Evolutionary conservation across 2,329 filamentous ascomycete species (phyloP), one percentile per base, ranked within the genome.

Genomic region (Claviceps citrina): DNA sequence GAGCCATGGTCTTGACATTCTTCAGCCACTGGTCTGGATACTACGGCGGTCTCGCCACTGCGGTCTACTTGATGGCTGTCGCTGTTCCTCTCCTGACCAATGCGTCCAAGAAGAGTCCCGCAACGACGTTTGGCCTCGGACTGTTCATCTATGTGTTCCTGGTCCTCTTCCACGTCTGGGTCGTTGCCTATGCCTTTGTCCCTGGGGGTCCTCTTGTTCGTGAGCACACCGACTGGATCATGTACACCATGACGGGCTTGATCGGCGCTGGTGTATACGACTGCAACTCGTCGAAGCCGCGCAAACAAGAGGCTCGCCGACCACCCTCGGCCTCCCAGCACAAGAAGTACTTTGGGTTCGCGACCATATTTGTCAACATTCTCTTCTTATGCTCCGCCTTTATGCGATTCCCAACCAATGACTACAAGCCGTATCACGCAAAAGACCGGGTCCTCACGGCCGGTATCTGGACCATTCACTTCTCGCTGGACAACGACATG

Each of bases 381-480:
- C 62, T 93, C 36, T 84, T 91, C 45, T 67, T 89, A 18, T 75
- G 78, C 16, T 71, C 86, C 19, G 84, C 87, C 1, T 95, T 93
- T 59, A 71, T 87, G 40, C 84, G 91, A 46, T 95, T 96, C 67
- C 91, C 91, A 0, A 80, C 79, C 2, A 89, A 95, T 56, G 78
- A 96, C 62, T 93, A 95, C 65, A 76, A 75, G 41, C 84, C 91
- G 0, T 87, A 96, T 59, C 89, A 98, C 56, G 73, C 76, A 28
- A 77, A 94, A 39, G 81, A 87, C 46, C 91, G 91, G 50, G 65
- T 93, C 39, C 71, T 95, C 43, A 96, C 93, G 0, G 85, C 86
- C 1, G 91, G 91, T 50, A 96, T 98, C 58, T 98, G 91, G 91
- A 98, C 91, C 0, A 87, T 96, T 41, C 91, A 98, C 64, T 98